A percentile compares a stretch with the other conserved stretches of the same genome.
Conservation (phyloP, 495 filamentous ascomycete genomes). For the Cairneyella variabilis region DNA sequence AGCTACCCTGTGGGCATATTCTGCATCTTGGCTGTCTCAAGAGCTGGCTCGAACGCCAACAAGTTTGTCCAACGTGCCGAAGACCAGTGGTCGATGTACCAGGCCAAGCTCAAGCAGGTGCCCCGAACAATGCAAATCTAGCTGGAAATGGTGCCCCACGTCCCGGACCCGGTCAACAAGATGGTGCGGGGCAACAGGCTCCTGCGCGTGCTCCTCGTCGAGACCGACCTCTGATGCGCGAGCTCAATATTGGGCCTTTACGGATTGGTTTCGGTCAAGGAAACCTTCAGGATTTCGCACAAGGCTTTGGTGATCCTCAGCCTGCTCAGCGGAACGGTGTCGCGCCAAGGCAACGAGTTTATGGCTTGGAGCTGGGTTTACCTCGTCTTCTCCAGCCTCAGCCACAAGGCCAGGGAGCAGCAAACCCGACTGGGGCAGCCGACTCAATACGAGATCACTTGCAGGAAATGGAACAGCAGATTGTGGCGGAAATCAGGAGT, state of each 20-base stretch:
- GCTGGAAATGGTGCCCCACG: constrained; percentile 27
- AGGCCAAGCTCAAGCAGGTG: constrained; percentile 24
- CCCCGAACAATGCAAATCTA: constrained; percentile 29
- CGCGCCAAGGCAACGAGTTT: constrained; percentile 9
- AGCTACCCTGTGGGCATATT: constrained; percentile 93
- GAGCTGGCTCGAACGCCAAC: constrained; percentile 97
- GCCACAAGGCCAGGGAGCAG: constrained; percentile 23
- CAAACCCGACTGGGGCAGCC: constrained; percentile 3
- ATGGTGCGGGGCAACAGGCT: constrained; percentile 23
- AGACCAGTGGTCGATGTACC: constrained; percentile 62
- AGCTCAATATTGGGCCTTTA: constrained; percentile 61
- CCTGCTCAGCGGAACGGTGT: constrained; percentile 16
- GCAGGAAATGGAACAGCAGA: constrained; percentile 59
- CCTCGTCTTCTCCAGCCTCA: constrained; percentile 20
- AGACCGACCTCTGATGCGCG: constrained; percentile 37
- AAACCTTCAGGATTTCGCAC: constrained; percentile 24
- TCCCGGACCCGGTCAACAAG: constrained; percentile 18
- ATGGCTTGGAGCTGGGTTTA: constrained; percentile 27
- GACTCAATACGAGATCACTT: constrained; percentile 50
- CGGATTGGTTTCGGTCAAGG: constrained; percentile 51
- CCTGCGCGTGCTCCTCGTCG: constrained; percentile 22
- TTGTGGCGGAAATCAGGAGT: constrained; percentile 58
- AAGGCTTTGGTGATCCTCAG: constrained; percentile 21
- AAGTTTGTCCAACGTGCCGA: constrained; percentile 94
- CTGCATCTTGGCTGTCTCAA: constrained; percentile 90